Base-by-base conservation (phyloP, 805 yeast genomes). In the Nakazawaea anatomiae region DNA sequence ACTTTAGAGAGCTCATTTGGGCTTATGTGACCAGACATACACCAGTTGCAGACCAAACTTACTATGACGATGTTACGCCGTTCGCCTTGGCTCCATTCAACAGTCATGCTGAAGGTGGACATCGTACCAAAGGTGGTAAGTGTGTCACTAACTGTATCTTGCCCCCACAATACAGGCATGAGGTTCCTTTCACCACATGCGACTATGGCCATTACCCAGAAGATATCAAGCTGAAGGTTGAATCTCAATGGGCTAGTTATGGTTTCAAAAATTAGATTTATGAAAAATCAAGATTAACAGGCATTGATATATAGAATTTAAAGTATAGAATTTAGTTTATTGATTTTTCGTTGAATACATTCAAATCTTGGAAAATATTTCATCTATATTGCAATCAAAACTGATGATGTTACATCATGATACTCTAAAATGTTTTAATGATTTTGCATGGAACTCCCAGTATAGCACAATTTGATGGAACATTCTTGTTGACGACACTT, bases 381-480 rank as follows among this genome's bases (percentile, higher is more conserved):
- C 25, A 18, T 18, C 25, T 18, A 18, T 18, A 18, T 18, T 3
- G 25, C 25, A 18, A 18, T 18, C 3, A 2, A 18, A 18, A 18
- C 25, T 18, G 25, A 18, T 18, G 25, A 18, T 18, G 25, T 18
- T 18, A 3, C 25, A 18, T 18, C 35, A 9, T 11, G 8, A 8
- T 3, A 32, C 11, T 8, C 35, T 9, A 11, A 32, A 32, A 32
- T 9, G 35, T 32, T 3, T 32, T 32, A 11, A 32, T 32, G 9
- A 80, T 75, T 53, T 65, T 70, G 6, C 81, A 85, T 0, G 89
- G 91, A 25, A 72, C 72, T 0, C 91, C 91, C n/a, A 70, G 85
- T 11, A 77, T 84, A 14, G 84, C 76, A 0, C 77, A 67, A 52
- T 73, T 68, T 3, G 76, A 67, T 0, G 86, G 84, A 31, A 85